Base-by-base conservation (phyloP, 441 rosid genomes). In the Eruca vesicaria region DNA sequence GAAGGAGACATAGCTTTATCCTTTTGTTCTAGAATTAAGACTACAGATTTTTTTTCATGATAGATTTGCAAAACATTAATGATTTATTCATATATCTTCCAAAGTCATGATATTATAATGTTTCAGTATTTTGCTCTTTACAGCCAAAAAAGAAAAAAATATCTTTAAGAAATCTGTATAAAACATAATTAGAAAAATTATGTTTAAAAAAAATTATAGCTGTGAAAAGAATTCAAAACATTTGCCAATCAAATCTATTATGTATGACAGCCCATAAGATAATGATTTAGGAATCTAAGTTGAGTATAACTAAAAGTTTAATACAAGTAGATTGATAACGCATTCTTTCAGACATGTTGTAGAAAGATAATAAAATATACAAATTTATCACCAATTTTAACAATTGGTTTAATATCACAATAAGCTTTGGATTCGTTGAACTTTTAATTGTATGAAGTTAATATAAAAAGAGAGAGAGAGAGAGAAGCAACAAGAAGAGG, bases 401-500 rank as follows among this genome's bases (percentile, higher is more conserved):
- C 68, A 21, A 38, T 38, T 41, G 55, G 68, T 21, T 63, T 23
- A 15, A 21, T 50, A 52, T 11, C 14, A 38, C 52, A 66, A 50
- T 56, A 65, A 60, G 68, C 69, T 68, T 68, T 75, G 69, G 73
- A 75, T 75, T 68, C 79, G 68, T 38, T 68, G 69, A 31, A 50
- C 55, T 31, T 50, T 68, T 35, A 26, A 29, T 20, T 41, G 45
- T 58, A 9, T 16, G 26, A 38, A 15, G 19, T 26, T 35, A 23
- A 53, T 35, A 19, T 6, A 57, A 38, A 59, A 19, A 23, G 10
- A 28, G 26, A 6, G n/a, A 28, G 26, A 6, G n/a, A 3, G 1
- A 68, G 7, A 23, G 38, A 11, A 15, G 35, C 35, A 58, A 14
- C 11, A 35, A 11, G 4, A 33, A 33, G 31, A 60, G 26, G 64